Evolutionary conservation across 148 eudicot genomes (phyloP), one percentile per base, ranked within the genome.

Genomic region (Camellia granthamiana): DNA sequence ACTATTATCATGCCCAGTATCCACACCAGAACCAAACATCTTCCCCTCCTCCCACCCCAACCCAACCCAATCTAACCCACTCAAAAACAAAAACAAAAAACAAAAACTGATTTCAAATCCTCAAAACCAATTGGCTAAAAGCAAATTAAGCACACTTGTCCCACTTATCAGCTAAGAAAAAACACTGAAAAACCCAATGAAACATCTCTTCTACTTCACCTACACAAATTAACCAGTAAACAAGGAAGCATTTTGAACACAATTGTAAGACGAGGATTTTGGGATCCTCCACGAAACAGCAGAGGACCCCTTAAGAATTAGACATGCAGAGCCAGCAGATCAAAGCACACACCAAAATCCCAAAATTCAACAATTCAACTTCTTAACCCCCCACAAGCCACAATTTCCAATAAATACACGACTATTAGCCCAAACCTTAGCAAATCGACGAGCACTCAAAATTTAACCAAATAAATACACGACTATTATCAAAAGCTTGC

Each of bases 221-320:
- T 73, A 73, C 1, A 44, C 18, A 43, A 42, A 30, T 65, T 42
- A 11, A 60, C 51, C 58, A 65, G 19, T 7, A 66, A n/a, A 56
- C 60, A 49, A 58, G 16, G 12, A 54, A 76, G 46, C 66, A 9
- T 16, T 79, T 21, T 18, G 46, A 51, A 9, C 5, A n/a, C 60
- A 56, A 43, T 41, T n/a, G 56, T 59, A 46, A 80, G 69, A 21
- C 83, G 2, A 42, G 42, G 18, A 69, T n/a, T 52, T 62, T 15
- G 84, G 87, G 87, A 85, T 85, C 85, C 87, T 76, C 87, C 84
- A 81, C 87, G 49, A 68, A 77, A 54, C 58, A 75, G 87, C 63
- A 82, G 87, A 85, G 87, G 84, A 85, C 80, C 85, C 87, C 87
- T 75, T 49, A 78, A 7, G 76, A 62, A 59, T 68, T 63, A 47